Conservation (phyloP, 495 filamentous ascomycete species). For the Penicillium turbatum region DNA sequence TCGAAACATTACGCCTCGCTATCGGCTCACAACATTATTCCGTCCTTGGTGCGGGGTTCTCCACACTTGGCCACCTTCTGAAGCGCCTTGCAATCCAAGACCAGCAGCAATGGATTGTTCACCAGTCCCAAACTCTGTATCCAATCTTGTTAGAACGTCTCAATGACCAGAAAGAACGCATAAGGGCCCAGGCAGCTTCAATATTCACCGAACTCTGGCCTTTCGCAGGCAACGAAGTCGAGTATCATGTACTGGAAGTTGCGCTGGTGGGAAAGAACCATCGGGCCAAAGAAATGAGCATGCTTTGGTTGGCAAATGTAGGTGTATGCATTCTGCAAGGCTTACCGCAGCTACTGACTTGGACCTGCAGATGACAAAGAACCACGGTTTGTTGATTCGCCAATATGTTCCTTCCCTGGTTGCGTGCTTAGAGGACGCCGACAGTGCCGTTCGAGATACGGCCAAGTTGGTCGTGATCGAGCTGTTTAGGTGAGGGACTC, state of each 20-base stretch:
- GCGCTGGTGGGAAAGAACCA: constrained; percentile 77
- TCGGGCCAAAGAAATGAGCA: constrained; percentile 72
- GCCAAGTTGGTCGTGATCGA: constrained; percentile 79
- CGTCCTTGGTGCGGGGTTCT: constrained; percentile 72
- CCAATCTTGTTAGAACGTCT: constrained; percentile 78
- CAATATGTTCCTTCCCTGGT: constrained; percentile 78
- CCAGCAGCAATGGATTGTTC: constrained; percentile 59
- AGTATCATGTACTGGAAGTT: constrained; percentile 70
- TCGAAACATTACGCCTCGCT: constrained; percentile 66
- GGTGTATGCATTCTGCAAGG: constrained; percentile 32
- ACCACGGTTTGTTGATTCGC: constrained; percentile 72
- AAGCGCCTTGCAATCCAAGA: constrained; percentile 82
- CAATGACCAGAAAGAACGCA: constrained; percentile 81
- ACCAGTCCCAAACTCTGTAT: constrained; percentile 59
- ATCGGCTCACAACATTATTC: constrained; percentile 66
- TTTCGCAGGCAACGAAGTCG: constrained; percentile 63
- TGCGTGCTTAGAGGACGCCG: constrained; percentile 82
- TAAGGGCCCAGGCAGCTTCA: constrained; percentile 64
- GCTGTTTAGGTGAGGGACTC: constrained; percentile 64
- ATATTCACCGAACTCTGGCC: constrained; percentile 68
- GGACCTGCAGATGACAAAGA: constrained; percentile 63
- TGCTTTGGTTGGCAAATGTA: constrained; percentile 73
- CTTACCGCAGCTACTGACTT: neutral
- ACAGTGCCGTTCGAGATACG: constrained; percentile 75
- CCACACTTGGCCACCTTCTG: constrained; percentile 76